phyloP scores from a whole-genome alignment of 257 asterid species.

The Penstemon barbatus region DNA sequence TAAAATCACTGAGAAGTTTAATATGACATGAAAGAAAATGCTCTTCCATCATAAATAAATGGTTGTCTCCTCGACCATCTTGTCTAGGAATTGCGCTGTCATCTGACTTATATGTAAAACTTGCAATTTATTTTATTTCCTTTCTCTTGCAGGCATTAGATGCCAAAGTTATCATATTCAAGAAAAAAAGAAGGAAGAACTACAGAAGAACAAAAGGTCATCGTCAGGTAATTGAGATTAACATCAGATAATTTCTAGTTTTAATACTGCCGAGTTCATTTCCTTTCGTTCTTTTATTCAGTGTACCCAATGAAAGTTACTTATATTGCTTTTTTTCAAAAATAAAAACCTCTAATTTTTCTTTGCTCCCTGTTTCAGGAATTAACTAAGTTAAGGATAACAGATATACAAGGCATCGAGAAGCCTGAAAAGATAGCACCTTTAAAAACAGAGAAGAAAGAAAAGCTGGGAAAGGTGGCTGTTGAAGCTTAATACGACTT shows the following conservation, averaged over 20 bases:
- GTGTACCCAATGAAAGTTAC: no score
- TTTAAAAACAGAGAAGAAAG: neutral
- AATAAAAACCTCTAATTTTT: neutral
- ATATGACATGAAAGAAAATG: no score
- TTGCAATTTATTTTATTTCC: no score
- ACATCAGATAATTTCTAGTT: neutral
- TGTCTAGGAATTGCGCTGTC: no score
- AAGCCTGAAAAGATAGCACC: neutral
- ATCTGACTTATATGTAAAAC: no score
- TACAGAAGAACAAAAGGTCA: conserved; percentile 90
- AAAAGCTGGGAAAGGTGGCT: neutral
- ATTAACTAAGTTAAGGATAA: neutral
- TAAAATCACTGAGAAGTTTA: no score
- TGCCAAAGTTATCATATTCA: conserved; percentile 91
- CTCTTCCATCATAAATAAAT: no score
- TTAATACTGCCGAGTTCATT: no score
- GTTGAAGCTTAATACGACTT: no score
- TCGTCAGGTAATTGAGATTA: conserved; percentile 66
- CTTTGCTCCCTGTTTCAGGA: neutral
- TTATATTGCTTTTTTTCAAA: no score
- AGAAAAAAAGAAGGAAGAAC: conserved; percentile 96
- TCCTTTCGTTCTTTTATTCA: no score
- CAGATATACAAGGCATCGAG: neutral
- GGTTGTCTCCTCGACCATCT: no score
- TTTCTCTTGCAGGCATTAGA: conserved; percentile 69